Base-by-base conservation (phyloP, 176 grass and related monocot genomes). In the Aechmea fasciata region DNA sequence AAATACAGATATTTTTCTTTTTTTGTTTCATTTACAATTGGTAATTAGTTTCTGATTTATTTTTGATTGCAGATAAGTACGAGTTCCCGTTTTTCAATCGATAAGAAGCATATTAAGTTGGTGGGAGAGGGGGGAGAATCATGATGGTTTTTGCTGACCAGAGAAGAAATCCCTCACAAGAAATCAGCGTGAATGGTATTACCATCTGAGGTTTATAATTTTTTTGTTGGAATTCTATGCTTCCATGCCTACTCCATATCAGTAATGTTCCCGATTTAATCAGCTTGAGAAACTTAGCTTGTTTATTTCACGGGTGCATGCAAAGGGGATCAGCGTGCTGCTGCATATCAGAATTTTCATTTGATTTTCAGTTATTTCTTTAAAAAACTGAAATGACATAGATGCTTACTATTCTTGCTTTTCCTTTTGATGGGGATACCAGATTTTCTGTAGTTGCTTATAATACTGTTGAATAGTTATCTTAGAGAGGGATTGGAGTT, bases 61-160 rank as follows among this genome's bases (percentile, higher is more conserved):
- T 91, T 12, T 5, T 83, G 82, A 12, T 73, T 77, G 28, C 87
- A 99, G 94, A 73, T 99, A 77, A 70, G 73, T 78, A 90, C 80
- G 18, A 93, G 84, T 70, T 93, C 87, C 48, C 78, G 66, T 47
- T 88, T 99, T 84, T 51, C 74, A 54, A 67, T 99, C 64, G 79
- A 99, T 55, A 69, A 86, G 73, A 93, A 90, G 65, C 80, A 25
- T 69, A 66, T 99, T 69, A 81, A 53, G 59, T 76, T 99, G 77
- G 80, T 47, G 1, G 50, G 26, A 9, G 85, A 85, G 52, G 71
- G 73, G 64, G 64, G 79, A 61, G 69, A 81, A 67, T 66, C 70
- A 11, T 85, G 67, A 72, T 68, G 17, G 48, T 3, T 63, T 18
- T 61, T 10, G 55, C 9, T 7, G 1, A 19, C 15, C 13, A n/a